Percentiles rank a stretch among this genome's conserved stretches.
phyloP scores from a whole-genome alignment of 352 stramenopile genomes.

The Globisporangium polare region DNA sequence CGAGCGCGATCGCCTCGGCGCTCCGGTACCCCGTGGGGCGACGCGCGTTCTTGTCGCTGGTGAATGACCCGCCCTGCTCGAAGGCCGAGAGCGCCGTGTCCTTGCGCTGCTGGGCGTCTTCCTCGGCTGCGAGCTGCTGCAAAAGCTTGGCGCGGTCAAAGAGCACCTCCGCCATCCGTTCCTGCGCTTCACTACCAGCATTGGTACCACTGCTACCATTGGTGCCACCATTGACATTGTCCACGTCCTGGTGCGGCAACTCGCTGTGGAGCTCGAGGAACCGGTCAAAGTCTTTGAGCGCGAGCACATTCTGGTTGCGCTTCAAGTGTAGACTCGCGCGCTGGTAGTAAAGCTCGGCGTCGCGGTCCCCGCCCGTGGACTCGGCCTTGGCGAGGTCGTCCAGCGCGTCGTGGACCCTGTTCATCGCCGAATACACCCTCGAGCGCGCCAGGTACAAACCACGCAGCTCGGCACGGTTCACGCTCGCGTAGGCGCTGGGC shows the following conservation, averaged over 20 bases:
- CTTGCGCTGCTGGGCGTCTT: conserved; percentile 38
- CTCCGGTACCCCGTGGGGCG: conserved; percentile 31
- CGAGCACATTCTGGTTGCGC: conserved; percentile 39
- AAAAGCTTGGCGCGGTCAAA: conserved; percentile 58
- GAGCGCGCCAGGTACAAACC: conserved; percentile 47
- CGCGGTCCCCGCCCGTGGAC: conserved; percentile 36
- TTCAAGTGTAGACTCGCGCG: conserved; percentile 49
- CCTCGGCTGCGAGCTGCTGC: conserved; percentile 43
- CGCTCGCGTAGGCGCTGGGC: conserved; percentile 2
- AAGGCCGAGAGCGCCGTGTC: conserved; percentile 43
- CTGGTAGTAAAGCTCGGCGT: conserved; percentile 57
- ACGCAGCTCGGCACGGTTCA: conserved; percentile 28
- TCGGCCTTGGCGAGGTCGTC: conserved; percentile 53
- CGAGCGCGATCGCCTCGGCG: conserved; percentile 26
- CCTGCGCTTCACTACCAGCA: conserved; percentile 9
- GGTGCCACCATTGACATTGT: neutral
- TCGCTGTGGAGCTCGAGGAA: conserved; percentile 68
- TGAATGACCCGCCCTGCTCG: conserved; percentile 33
- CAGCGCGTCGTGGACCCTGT: conserved; percentile 47
- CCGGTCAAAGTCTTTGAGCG: conserved; percentile 56
- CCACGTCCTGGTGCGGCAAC: conserved; percentile 22
- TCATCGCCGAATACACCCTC: conserved; percentile 50
- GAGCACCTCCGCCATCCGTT: conserved; percentile 44
- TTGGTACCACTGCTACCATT: neutral
- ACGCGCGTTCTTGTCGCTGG: conserved; percentile 4